Conservation (phyloP, 2,329 filamentous ascomycete species). For the Sordariomycetes sp. region DNA sequence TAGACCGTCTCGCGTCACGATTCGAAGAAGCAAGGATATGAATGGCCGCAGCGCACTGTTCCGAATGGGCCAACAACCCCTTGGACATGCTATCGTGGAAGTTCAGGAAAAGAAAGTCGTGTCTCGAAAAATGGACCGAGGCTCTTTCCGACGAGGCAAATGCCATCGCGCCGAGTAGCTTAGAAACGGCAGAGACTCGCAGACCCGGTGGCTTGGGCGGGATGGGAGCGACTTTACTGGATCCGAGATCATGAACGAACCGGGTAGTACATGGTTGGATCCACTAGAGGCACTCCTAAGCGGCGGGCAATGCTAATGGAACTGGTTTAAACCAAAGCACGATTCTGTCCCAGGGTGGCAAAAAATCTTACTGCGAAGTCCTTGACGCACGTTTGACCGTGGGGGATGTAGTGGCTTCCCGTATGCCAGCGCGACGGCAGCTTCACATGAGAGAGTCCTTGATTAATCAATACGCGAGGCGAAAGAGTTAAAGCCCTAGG, state of each 20-base stretch:
- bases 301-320: slow-evolving; percentile 4
- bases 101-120: slow-evolving; percentile 6
- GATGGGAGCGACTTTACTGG: slow-evolving; percentile 3
- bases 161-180: slow-evolving; percentile 1
- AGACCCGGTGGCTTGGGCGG: background rate
- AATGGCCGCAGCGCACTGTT: slow-evolving; percentile 7
- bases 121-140: slow-evolving; percentile 6
- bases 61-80: slow-evolving; percentile 7
- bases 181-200: background rate
- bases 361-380: too few species aligned
- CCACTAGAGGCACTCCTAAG: slow-evolving; percentile 5
- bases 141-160: slow-evolving; percentile 5
- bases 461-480: too few species aligned
- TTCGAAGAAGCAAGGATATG: slow-evolving; percentile 7
- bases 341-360: slow-evolving; percentile 10
- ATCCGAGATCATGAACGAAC: slow-evolving; percentile 4
- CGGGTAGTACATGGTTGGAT: slow-evolving; percentile 5
- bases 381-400: too few species aligned
- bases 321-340: slow-evolving; percentile 2
- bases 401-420: too few species aligned
- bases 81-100: slow-evolving; percentile 7
- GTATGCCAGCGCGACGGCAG: too few species aligned
- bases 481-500: too few species aligned
- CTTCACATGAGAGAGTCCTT: too few species aligned
- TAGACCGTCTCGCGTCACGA: slow-evolving; percentile 6